Percentiles rank a stretch among this genome's conserved stretches.
Evolutionary conservation across 768 basidiomycete species (phyloP).

Genomic region (Rhodotorula paludigena): DNA sequence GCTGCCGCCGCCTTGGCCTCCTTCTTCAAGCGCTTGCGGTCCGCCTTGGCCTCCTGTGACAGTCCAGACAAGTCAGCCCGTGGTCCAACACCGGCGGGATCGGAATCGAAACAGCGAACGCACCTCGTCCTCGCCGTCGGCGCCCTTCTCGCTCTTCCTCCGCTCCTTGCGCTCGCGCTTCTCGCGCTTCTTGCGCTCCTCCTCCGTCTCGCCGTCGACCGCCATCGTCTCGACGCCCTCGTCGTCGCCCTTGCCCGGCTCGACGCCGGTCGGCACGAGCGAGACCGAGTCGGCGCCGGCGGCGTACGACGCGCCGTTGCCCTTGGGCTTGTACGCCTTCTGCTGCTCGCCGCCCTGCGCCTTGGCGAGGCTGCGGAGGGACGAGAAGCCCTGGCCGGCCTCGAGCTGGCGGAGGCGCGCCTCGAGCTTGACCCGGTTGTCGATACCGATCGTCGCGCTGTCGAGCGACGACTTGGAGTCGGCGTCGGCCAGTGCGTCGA

Average conservation of each 20-base stretch:
- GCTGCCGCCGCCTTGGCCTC: conserved; percentile 27
- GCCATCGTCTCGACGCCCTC: conserved; percentile 22
- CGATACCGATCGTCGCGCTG: conserved; percentile 82
- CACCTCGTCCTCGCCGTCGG: conserved; percentile 12
- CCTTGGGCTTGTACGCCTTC: conserved; percentile 71
- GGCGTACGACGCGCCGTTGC: conserved; percentile 74
- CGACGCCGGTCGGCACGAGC: conserved; percentile 73
- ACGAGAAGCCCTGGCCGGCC: conserved; percentile 67
- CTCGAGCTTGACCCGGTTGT: conserved; percentile 92
- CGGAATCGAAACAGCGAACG: background rate
- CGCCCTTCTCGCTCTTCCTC: conserved; percentile 14
- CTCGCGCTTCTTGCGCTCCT: conserved; percentile 33
- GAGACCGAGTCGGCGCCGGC: conserved; percentile 64
- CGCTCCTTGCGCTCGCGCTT: conserved; percentile 26
- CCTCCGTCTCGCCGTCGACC: conserved; percentile 4
- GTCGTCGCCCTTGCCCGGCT: conserved; percentile 49
- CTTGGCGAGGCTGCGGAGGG: conserved; percentile 53
- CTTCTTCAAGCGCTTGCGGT: conserved; percentile 29
- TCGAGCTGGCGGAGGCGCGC: conserved; percentile 83
- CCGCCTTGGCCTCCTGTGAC: conserved; percentile 25
- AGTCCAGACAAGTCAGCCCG: background rate
- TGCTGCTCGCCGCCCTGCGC: conserved; percentile 62
- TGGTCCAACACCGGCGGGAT: too few species aligned
- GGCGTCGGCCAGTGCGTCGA: conserved; percentile 88
- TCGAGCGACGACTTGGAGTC: conserved; percentile 71